phyloP scores from a whole-genome alignment of 225 moss, liverwort and hornwort genomes.

The Lunularia cruciata region DNA sequence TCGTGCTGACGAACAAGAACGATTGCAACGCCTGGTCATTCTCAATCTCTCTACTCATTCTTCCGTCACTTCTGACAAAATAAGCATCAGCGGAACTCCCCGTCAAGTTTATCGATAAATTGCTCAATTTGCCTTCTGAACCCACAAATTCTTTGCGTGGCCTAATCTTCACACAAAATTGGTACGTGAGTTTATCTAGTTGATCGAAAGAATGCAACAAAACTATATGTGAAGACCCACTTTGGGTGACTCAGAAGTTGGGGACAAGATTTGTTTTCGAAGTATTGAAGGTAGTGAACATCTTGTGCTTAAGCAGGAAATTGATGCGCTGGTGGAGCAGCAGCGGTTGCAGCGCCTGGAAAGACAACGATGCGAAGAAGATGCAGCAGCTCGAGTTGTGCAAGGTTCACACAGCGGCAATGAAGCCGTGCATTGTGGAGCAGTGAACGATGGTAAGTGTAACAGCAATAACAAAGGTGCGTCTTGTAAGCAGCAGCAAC shows the following conservation, averaged over 20 bases:
- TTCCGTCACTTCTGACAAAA: too few species aligned
- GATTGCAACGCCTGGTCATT: conserved; percentile 66
- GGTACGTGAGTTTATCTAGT: too few species aligned
- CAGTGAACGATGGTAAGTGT: conserved; percentile 40
- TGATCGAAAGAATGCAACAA: too few species aligned
- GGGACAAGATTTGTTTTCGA: too few species aligned
- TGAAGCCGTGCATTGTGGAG: conserved; percentile 21
- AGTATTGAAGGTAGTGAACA: too few species aligned
- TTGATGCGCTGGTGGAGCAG: conserved; percentile 84
- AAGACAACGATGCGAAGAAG: conserved; percentile 62
- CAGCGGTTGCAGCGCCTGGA: conserved; percentile 76
- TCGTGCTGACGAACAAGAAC: conserved; percentile 65
- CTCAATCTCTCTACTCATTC: neutral
- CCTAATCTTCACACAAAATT: too few species aligned
- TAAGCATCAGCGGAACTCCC: too few species aligned
- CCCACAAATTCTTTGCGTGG: too few species aligned
- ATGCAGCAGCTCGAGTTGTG: conserved; percentile 44
- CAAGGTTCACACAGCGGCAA: conserved; percentile 35
- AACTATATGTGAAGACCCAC: too few species aligned
- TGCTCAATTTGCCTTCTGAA: too few species aligned
- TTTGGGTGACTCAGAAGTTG: too few species aligned
- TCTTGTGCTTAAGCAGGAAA: conserved; percentile 49
- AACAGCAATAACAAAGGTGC: conserved; percentile 10
- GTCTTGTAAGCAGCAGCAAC: conserved; percentile 20
- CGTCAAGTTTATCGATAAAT: too few species aligned